These are phyloP conservation scores for Arthrinium phaeospermum DNA, from an alignment of 2,329 filamentous ascomycete species.

Conservation along the genomic window DNA sequence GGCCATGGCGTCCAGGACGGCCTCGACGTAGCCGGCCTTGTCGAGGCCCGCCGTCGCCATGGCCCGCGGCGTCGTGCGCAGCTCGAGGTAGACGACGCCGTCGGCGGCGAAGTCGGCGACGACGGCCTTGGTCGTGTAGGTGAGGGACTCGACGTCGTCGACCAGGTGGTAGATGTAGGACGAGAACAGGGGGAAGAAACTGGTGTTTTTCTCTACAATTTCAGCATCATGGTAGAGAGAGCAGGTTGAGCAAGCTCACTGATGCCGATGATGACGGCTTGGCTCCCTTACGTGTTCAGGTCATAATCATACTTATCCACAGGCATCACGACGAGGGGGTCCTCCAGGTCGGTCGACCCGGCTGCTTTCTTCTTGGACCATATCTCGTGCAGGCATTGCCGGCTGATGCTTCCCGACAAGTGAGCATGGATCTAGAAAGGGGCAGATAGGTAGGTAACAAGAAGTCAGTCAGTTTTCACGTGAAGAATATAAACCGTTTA, in stretches of 20 bases:
- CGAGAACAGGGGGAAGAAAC: constrained; percentile 80
- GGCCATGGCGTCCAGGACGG: constrained; percentile 69
- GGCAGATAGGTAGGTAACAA: neutral
- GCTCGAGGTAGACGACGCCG: constrained; percentile 78
- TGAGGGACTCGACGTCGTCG: constrained; percentile 64
- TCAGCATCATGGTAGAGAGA: neutral
- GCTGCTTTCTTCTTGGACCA: constrained; percentile 67
- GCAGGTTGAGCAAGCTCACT: neutral
- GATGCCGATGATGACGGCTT: neutral
- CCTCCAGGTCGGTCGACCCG: constrained; percentile 61
- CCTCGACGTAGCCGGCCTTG: constrained; percentile 67
- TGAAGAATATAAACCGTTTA: neutral
- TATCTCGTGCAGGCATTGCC: constrained; percentile 74
- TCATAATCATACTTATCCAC: constrained; percentile 74
- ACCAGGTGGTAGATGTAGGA: constrained; percentile 80
- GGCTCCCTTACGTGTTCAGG: constrained; percentile 63
- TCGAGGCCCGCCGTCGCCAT: constrained; percentile 60
- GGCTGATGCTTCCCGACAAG: constrained; percentile 78
- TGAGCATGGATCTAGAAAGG: constrained; percentile 74
- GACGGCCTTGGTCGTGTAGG: constrained; percentile 68
- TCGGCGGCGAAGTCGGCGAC: constrained; percentile 70
- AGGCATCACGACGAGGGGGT: constrained; percentile 73
- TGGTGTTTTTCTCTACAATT: constrained; percentile 35
- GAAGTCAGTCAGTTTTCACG: neutral
- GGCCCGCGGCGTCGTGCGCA: constrained; percentile 78